These are phyloP conservation scores for Mariannaea elegans DNA, from an alignment of 2,329 filamentous ascomycete species.

Conservation along the genomic window DNA sequence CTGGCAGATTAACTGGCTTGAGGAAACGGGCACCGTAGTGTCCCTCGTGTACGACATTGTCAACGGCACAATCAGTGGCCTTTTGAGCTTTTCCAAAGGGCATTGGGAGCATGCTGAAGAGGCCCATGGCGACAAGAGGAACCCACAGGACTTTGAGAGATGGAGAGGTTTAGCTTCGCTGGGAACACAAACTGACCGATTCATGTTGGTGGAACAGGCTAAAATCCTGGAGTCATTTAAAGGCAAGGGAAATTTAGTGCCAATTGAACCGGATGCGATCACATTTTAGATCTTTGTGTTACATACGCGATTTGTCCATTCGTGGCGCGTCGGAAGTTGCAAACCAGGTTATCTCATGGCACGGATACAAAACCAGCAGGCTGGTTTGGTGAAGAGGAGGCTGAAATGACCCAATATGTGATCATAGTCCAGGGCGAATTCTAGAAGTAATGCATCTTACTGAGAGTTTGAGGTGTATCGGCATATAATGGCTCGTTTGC, in stretches of 20 bases:
- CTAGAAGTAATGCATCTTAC: no score
- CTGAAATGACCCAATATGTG: no score
- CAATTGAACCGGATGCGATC: conserved; percentile 47
- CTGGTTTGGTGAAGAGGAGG: no score
- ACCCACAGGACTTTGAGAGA: conserved; percentile 57
- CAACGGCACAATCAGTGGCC: conserved; percentile 57
- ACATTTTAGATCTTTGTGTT: conserved; percentile 1
- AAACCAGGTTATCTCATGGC: no score
- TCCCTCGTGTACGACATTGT: conserved; percentile 65
- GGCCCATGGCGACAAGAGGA: conserved; percentile 66
- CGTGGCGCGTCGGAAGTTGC: no score
- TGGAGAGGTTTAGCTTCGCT: conserved; percentile 60
- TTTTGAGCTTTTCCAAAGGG: conserved; percentile 63
- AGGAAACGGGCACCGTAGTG: conserved; percentile 66
- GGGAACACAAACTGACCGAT: conserved; percentile 59
- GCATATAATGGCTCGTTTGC: no score
- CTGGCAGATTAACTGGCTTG: conserved; percentile 69
- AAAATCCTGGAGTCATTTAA: conserved; percentile 59
- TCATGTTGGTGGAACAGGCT: conserved; percentile 63
- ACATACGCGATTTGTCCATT: no score
- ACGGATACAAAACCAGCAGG: no score
- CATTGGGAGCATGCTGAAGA: conserved; percentile 62
- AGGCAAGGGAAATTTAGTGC: conserved; percentile 56
- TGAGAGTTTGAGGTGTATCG: no score
- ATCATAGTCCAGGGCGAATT: no score